A percentile compares a stretch with the other conserved stretches of the same genome.
These are phyloP conservation scores for Phytophthora melonis DNA, from an alignment of 352 stramenopile species.

Conservation along the genomic window DNA sequence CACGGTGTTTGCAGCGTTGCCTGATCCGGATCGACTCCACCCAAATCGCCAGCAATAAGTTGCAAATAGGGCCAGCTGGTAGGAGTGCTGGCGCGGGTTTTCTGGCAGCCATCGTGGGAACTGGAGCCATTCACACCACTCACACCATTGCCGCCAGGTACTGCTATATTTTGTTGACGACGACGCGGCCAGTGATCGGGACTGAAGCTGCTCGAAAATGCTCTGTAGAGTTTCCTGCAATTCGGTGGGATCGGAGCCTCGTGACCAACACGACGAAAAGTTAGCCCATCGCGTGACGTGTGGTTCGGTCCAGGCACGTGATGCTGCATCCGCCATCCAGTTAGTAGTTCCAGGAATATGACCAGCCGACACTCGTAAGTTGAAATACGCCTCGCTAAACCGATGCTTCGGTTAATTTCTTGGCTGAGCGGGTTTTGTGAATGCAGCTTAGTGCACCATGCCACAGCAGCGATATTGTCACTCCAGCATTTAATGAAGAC, in stretches of 20 bases:
- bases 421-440: too few relatives aligned
- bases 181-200: background rate
- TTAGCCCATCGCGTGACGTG: constrained; percentile 5
- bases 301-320: constrained; percentile 23
- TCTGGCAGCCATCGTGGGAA: constrained; percentile 1
- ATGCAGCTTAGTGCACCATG: too few relatives aligned
- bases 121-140: constrained; percentile 1
- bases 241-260: background rate
- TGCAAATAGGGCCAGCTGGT: background rate
- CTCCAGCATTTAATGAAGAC: too few relatives aligned
- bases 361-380: constrained; percentile 5
- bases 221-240: background rate
- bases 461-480: too few relatives aligned
- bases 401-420: constrained; percentile 12
- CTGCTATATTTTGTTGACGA: background rate
- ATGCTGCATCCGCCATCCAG: constrained; percentile 35
- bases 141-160: background rate
- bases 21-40: background rate
- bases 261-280: constrained; percentile 1
- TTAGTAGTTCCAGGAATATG: constrained; percentile 24
- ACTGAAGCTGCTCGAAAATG: background rate
- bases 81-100: constrained; percentile 1
- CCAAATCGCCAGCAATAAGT: constrained; percentile 3
- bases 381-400: constrained; percentile 21
- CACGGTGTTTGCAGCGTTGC: constrained; percentile 1